A percentile compares a stretch with the other conserved stretches of the same genome.
These are phyloP conservation scores for Claviceps sp. DNA, from an alignment of 2,329 filamentous ascomycete species.

Conservation along the genomic window DNA sequence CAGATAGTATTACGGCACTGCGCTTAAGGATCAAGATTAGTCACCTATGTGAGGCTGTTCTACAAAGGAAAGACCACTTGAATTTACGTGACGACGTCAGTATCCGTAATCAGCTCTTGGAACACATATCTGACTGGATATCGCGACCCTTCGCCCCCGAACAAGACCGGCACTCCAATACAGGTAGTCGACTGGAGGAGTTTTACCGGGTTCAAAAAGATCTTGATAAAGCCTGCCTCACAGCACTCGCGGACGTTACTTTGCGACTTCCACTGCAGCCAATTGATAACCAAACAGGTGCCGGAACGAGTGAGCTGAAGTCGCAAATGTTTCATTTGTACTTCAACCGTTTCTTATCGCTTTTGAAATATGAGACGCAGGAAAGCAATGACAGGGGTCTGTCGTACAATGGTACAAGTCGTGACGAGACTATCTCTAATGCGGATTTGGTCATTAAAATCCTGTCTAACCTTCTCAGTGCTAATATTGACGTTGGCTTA, in stretches of 20 bases:
- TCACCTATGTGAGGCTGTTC: constrained; percentile 51
- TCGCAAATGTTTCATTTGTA: constrained; percentile 60
- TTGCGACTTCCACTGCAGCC: constrained; percentile 54
- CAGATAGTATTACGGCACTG: constrained; percentile 41
- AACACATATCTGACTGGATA: constrained; percentile 57
- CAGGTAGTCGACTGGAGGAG: constrained; percentile 41
- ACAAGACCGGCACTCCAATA: constrained; percentile 17
- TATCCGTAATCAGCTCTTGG: constrained; percentile 54
- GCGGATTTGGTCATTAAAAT: constrained; percentile 54
- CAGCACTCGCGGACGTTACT: constrained; percentile 51
- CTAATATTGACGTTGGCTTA: constrained; percentile 57
- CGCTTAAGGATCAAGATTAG: constrained; percentile 58
- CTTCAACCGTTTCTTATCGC: constrained; percentile 54
- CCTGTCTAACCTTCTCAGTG: constrained; percentile 54
- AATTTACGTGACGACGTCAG: constrained; percentile 56
- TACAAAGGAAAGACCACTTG: constrained; percentile 52
- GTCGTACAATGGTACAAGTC: constrained; percentile 20
- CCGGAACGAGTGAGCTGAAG: constrained; percentile 53
- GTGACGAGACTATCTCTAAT: constrained; percentile 41
- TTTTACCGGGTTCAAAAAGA: constrained; percentile 45
- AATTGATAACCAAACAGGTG: constrained; percentile 50
- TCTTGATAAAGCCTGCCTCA: constrained; percentile 51
- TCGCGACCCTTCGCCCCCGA: constrained; percentile 41
- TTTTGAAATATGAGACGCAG: constrained; percentile 44
- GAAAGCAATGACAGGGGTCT: constrained; percentile 22